Conservation (phyloP, 169 alveolate genomes). For the Cryptosporidium canis region DNA sequence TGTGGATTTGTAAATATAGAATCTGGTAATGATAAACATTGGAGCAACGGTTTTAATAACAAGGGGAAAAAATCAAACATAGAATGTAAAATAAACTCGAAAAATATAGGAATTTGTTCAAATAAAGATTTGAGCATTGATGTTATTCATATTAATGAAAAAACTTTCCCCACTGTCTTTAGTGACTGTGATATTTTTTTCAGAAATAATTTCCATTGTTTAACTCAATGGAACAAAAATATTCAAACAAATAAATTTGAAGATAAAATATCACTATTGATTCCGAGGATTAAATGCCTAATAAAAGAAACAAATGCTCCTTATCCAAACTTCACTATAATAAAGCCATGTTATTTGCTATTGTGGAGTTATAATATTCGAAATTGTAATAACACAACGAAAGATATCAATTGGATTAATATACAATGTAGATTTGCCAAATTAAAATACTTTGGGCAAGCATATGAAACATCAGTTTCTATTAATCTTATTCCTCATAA, state of each 20-base stretch:
- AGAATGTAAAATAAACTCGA: neutral
- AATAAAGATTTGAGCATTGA: neutral
- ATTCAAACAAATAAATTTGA: neutral
- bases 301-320: neutral
- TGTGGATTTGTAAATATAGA: constrained; percentile 62
- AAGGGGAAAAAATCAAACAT: neutral
- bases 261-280: constrained; percentile 21
- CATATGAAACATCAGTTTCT: constrained; percentile 36
- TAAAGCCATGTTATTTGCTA: constrained; percentile 58
- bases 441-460: constrained; percentile 46
- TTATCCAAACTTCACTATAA: constrained; percentile 2
- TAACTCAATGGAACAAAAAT: neutral
- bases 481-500: constrained; percentile 49
- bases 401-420: constrained; percentile 56
- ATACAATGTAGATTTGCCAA: constrained; percentile 29
- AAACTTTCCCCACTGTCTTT: neutral
- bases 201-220: neutral
- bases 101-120: neutral
- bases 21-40: neutral
- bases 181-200: constrained; percentile 60
- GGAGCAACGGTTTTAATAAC: neutral
- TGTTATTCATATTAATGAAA: neutral
- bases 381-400: constrained; percentile 36
- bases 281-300: constrained; percentile 56
- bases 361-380: constrained; percentile 55